phyloP scores from a whole-genome alignment of 768 basidiomycete species.

The Crucibulum laeve region DNA sequence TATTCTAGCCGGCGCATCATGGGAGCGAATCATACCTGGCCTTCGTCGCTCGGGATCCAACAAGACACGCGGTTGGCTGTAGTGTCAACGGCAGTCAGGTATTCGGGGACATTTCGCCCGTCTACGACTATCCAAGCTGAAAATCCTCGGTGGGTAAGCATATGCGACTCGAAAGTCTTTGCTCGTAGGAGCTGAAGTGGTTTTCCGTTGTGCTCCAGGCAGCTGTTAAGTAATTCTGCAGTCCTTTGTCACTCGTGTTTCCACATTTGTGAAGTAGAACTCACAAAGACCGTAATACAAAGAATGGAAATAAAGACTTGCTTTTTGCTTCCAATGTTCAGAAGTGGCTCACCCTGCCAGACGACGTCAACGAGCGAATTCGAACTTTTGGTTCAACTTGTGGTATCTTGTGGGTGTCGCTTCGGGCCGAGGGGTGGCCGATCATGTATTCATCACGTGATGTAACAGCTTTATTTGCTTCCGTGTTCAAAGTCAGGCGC shows the following conservation, averaged over 20 bases:
- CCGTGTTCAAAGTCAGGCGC: too few relatives aligned
- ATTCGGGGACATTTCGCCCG: slow-evolving; percentile 46
- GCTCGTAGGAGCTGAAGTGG: background rate
- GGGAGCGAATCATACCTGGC: slow-evolving; percentile 56
- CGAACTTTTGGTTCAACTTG: background rate
- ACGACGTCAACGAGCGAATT: too few relatives aligned
- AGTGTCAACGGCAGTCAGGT: slow-evolving; percentile 46
- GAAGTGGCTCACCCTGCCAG: too few relatives aligned
- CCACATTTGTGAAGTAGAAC: background rate
- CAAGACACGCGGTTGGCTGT: slow-evolving; percentile 48
- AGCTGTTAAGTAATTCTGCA: background rate
- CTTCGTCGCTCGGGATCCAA: slow-evolving; percentile 62
- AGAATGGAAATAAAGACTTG: background rate
- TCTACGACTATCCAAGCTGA: slow-evolving; percentile 66
- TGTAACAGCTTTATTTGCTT: too few relatives aligned
- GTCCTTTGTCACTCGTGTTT: too few relatives aligned
- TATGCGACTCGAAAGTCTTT: slow-evolving; percentile 10
- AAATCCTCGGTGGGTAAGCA: slow-evolving; percentile 57
- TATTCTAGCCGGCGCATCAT: too few relatives aligned
- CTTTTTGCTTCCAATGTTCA: background rate
- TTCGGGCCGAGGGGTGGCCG: too few relatives aligned
- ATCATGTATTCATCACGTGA: too few relatives aligned
- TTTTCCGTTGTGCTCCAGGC: background rate
- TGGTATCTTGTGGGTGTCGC: too few relatives aligned
- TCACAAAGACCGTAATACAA: background rate